Evolutionary conservation across 2,329 filamentous ascomycete species (phyloP).

Genomic region (Apiospora pterosperma): DNA sequence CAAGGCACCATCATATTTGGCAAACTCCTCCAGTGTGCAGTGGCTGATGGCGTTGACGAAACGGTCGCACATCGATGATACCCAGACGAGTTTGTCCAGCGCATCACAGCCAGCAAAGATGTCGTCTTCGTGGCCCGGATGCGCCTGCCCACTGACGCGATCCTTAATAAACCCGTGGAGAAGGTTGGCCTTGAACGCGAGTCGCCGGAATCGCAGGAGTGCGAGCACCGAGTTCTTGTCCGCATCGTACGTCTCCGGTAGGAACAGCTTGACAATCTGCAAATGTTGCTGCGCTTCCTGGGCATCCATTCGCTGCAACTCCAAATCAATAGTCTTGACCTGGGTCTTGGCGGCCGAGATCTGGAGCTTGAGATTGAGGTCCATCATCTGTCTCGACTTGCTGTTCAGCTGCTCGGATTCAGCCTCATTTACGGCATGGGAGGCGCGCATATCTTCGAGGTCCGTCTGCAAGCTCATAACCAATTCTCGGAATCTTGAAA

Average conservation of each 20-base stretch:
- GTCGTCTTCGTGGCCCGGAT: constrained; percentile 72
- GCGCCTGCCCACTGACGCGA: constrained; percentile 63
- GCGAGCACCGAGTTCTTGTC: constrained; percentile 87
- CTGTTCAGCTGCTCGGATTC: constrained; percentile 88
- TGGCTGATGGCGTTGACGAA: constrained; percentile 78
- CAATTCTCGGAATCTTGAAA: constrained; percentile 84
- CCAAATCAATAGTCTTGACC: constrained; percentile 89
- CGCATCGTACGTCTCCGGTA: constrained; percentile 77
- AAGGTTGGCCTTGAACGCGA: constrained; percentile 83
- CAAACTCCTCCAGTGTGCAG: constrained; percentile 76
- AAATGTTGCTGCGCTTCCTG: constrained; percentile 87
- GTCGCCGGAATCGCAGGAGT: constrained; percentile 79
- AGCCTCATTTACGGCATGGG: constrained; percentile 86
- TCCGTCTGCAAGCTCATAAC: constrained; percentile 83
- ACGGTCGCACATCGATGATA: constrained; percentile 77
- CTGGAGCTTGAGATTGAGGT: constrained; percentile 92
- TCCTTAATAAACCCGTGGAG: constrained; percentile 78
- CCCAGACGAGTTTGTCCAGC: constrained; percentile 81
- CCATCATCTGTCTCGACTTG: constrained; percentile 91
- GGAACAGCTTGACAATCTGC: constrained; percentile 81
- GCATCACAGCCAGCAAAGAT: constrained; percentile 77
- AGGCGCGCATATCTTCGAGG: constrained; percentile 87
- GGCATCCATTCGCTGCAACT: constrained; percentile 81
- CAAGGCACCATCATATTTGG: constrained; percentile 72
- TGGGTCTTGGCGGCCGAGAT: constrained; percentile 87